Evolutionary conservation across 768 basidiomycete species (phyloP).

Genomic region (Boletellus ananiceps): DNA sequence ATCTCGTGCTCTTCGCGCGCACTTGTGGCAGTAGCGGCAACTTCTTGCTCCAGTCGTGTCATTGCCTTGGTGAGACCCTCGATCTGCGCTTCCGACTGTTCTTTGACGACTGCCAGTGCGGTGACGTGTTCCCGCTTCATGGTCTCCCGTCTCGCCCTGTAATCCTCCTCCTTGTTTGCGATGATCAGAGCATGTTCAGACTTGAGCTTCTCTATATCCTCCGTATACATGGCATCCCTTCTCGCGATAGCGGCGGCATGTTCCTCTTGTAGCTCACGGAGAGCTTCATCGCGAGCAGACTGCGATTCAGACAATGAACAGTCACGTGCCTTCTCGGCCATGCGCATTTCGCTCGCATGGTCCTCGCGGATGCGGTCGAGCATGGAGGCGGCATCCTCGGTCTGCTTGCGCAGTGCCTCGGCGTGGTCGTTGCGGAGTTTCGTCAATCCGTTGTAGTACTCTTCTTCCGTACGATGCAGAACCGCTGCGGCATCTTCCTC

Average conservation of each 20-base stretch:
- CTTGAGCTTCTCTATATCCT: slow-evolving; percentile 63
- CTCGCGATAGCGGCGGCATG: slow-evolving; percentile 61
- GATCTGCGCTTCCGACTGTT: slow-evolving; percentile 42
- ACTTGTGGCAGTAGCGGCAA: slow-evolving; percentile 33
- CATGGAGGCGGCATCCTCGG: slow-evolving; percentile 53
- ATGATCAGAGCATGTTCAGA: slow-evolving; percentile 55
- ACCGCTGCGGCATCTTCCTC: slow-evolving; percentile 53
- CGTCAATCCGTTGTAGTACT: slow-evolving; percentile 76
- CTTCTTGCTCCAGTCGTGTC: slow-evolving; percentile 49
- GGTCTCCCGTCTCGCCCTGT: slow-evolving; percentile 35
- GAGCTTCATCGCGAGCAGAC: slow-evolving; percentile 54
- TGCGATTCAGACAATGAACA: slow-evolving; percentile 73
- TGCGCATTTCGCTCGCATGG: slow-evolving; percentile 66
- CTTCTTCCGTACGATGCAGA: slow-evolving; percentile 69
- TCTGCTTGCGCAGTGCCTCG: slow-evolving; percentile 56
- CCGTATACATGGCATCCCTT: slow-evolving; percentile 60
- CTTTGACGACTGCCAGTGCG: slow-evolving; percentile 26
- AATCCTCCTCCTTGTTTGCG: slow-evolving; percentile 56
- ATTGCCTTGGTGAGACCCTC: slow-evolving; percentile 57
- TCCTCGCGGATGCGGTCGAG: slow-evolving; percentile 74
- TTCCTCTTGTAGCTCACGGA: slow-evolving; percentile 69
- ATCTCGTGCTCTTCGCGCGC: slow-evolving; percentile 47
- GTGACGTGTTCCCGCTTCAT: slow-evolving; percentile 35
- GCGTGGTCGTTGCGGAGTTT: slow-evolving; percentile 73
- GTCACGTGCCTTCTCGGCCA: slow-evolving; percentile 70